Conservation (phyloP, 306 rosid genomes). For the Inga laurina region DNA sequence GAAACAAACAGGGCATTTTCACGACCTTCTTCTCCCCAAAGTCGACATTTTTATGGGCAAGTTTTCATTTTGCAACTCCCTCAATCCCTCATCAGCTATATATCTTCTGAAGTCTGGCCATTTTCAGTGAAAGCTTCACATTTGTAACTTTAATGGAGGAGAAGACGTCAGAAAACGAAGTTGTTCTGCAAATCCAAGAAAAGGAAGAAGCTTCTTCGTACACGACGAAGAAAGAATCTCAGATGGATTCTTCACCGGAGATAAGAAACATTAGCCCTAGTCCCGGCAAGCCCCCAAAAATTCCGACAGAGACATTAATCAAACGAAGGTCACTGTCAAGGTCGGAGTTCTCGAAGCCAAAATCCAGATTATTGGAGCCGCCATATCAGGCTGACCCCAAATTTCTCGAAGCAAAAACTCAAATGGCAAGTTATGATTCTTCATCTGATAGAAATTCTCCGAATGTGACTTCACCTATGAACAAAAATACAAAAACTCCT, state of each 20-base stretch:
- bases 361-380: constrained; percentile 62
- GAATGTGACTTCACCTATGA: constrained; percentile 37
- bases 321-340: constrained; percentile 37
- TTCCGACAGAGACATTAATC: constrained; percentile 28
- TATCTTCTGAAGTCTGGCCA: not conserved
- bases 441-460: constrained; percentile 34
- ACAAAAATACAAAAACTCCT: not conserved
- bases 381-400: constrained; percentile 20
- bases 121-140: not conserved
- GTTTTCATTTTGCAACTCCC: not conserved
- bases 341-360: constrained; percentile 55
- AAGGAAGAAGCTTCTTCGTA: constrained; percentile 22
- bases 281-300: constrained; percentile 42
- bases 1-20: not conserved
- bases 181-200: constrained; percentile 47
- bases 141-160: constrained; percentile 34
- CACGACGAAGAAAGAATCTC: constrained; percentile 6
- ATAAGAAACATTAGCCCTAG: constrained; percentile 15
- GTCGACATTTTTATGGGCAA: not conserved
- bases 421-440: constrained; percentile 1
- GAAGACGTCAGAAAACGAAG: constrained; percentile 35
- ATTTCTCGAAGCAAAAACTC: constrained; percentile 26
- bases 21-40: not conserved
- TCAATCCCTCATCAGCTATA: not conserved
- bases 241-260: constrained; percentile 39